phyloP scores from a whole-genome alignment of 352 stramenopile genomes.

The Stramenopiles sp. region DNA sequence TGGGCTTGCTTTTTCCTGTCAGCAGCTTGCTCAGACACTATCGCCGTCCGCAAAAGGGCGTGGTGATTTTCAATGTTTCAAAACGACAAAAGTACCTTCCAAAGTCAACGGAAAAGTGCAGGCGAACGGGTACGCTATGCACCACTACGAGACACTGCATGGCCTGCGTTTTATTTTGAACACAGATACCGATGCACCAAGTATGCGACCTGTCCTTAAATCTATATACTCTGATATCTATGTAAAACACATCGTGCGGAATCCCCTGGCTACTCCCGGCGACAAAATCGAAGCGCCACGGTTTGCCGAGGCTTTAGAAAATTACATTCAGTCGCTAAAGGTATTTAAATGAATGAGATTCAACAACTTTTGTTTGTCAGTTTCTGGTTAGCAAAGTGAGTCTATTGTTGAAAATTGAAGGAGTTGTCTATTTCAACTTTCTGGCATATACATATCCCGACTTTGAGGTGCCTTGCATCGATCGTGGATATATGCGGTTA shows the following conservation, averaged over 20 bases:
- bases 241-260: constrained; percentile 64
- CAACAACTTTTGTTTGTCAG: too few species aligned
- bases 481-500: too few species aligned
- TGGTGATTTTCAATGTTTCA: constrained; percentile 18
- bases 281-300: too few species aligned
- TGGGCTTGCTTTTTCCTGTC: constrained; percentile 68
- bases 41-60: constrained; percentile 28
- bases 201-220: constrained; percentile 48
- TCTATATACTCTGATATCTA: constrained; percentile 69
- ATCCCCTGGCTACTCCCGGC: too few species aligned
- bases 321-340: too few species aligned
- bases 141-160: constrained; percentile 67
- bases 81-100: constrained; percentile 20
- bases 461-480: too few species aligned
- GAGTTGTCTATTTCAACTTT: too few species aligned
- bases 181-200: constrained; percentile 57
- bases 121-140: constrained; percentile 62
- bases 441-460: too few species aligned
- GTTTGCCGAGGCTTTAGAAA: too few species aligned
- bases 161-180: constrained; percentile 67
- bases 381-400: too few species aligned
- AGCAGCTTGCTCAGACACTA: constrained; percentile 58
- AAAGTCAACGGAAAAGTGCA: constrained; percentile 52
- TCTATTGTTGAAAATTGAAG: too few species aligned
- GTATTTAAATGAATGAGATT: too few species aligned